Conservation (phyloP, 352 stramenopile species). For the Ophiocytium majus region DNA sequence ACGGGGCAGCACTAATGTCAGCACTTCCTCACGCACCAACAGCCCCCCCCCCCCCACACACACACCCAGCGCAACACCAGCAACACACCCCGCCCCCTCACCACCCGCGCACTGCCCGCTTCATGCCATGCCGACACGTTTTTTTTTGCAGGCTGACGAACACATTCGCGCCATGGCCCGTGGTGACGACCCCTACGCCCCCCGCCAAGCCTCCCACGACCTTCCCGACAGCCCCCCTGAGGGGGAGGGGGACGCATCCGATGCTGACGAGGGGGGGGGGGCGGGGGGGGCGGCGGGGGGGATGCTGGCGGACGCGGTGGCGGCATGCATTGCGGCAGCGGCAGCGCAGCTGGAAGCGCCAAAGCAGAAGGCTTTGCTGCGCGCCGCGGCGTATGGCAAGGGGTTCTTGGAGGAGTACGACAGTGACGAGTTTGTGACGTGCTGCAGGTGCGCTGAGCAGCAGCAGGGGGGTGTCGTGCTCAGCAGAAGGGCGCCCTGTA, state of each 20-base stretch:
- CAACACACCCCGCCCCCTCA: too few relatives aligned
- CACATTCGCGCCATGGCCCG: conserved; percentile 79
- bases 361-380: conserved; percentile 72
- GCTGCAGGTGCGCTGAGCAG: conserved; percentile 66
- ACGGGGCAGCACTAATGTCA: too few relatives aligned
- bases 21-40: too few relatives aligned
- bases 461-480: too few relatives aligned
- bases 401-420: conserved; percentile 65
- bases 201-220: too few relatives aligned
- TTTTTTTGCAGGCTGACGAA: conserved; percentile 63
- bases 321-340: conserved; percentile 77
- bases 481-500: too few relatives aligned
- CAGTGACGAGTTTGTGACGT: conserved; percentile 75
- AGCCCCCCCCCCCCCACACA: too few relatives aligned
- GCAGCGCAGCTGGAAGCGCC: conserved; percentile 77
- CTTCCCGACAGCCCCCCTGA: not conserved
- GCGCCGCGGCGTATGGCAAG: conserved; percentile 78
- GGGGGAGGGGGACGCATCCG: not conserved
- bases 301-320: conserved; percentile 74
- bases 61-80: too few relatives aligned
- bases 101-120: too few relatives aligned
- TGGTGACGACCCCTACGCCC: conserved; percentile 59
- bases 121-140: too few relatives aligned
- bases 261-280: too few relatives aligned
- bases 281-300: conserved; percentile 56